A percentile compares a stretch with the other conserved stretches of the same genome.
Evolutionary conservation across 176 grass and related monocot species (phyloP).

Genomic region (Stipa capillata): DNA sequence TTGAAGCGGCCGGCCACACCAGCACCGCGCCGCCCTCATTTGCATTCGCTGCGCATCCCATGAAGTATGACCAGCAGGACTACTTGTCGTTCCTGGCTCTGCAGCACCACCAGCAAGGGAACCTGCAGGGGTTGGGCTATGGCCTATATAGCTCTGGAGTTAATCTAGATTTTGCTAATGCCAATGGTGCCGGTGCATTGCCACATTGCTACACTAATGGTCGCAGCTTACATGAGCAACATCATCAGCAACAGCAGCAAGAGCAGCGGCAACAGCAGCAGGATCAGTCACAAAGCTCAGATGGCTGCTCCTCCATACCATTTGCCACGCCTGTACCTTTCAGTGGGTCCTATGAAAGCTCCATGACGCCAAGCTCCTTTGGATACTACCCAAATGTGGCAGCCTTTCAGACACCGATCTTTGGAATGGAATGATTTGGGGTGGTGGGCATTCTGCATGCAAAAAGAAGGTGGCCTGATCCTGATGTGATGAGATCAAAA

Average conservation of each 20-base stretch:
- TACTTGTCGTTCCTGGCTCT: slow-evolving; percentile 69
- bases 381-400: slow-evolving; percentile 72
- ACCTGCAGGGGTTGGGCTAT: slow-evolving; percentile 44
- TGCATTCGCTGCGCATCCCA: slow-evolving; percentile 9
- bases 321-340: slow-evolving; percentile 40
- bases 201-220: not conserved
- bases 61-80: slow-evolving; percentile 55
- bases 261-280: no score
- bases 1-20: not conserved
- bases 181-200: not conserved
- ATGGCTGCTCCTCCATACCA: slow-evolving; percentile 34
- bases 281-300: slow-evolving; percentile 17
- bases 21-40: not conserved
- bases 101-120: slow-evolving; percentile 66
- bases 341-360: slow-evolving; percentile 40
- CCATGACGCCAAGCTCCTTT: slow-evolving; percentile 35
- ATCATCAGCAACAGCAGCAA: slow-evolving; percentile 4
- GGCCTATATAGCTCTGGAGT: slow-evolving; percentile 50
- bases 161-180: slow-evolving; percentile 52
- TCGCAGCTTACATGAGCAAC: slow-evolving; percentile 3
- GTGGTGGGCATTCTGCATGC: slow-evolving; percentile 27
- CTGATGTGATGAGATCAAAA: slow-evolving; percentile 39
- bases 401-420: slow-evolving; percentile 91
- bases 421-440: slow-evolving; percentile 84
- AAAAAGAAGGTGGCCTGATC: slow-evolving; percentile 23